Conservation (phyloP, 352 stramenopile genomes). For the Hyaloperonospora arabidopsidis region DNA sequence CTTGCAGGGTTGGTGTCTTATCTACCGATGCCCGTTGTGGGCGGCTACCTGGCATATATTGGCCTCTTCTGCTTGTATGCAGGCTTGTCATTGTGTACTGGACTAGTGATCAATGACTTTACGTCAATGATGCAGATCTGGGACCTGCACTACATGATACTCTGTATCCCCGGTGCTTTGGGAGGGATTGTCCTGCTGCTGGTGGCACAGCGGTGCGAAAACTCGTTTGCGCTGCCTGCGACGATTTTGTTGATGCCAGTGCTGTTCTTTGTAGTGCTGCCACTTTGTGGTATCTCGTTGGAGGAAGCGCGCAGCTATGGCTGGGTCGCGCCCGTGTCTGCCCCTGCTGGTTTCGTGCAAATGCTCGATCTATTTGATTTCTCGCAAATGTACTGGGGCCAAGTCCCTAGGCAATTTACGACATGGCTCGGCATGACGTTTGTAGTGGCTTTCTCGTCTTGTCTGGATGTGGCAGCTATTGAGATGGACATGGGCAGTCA, state of each 20-base stretch:
- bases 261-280: constrained; percentile 87
- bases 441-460: constrained; percentile 96
- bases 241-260: constrained; percentile 85
- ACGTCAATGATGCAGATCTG: constrained; percentile 67
- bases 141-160: constrained; percentile 56
- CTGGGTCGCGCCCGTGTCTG: constrained; percentile 82
- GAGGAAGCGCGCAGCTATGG: constrained; percentile 86
- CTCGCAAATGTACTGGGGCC: constrained; percentile 83
- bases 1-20: constrained; percentile 94
- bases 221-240: constrained; percentile 60
- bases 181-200: constrained; percentile 78
- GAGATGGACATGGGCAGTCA: constrained; percentile 93
- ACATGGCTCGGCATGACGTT: constrained; percentile 94
- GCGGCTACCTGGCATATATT: constrained; percentile 96
- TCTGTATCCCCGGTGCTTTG: constrained; percentile 80
- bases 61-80: constrained; percentile 94
- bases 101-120: constrained; percentile 84
- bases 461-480: constrained; percentile 95
- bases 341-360: constrained; percentile 49
- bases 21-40: constrained; percentile 94
- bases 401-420: constrained; percentile 84
- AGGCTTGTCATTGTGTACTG: constrained; percentile 88
- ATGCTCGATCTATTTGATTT: constrained; percentile 90
- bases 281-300: constrained; percentile 68
- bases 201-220: constrained; percentile 73